phyloP scores from a whole-genome alignment of 2,329 filamentous ascomycete genomes.

The Fusarium graminum region DNA sequence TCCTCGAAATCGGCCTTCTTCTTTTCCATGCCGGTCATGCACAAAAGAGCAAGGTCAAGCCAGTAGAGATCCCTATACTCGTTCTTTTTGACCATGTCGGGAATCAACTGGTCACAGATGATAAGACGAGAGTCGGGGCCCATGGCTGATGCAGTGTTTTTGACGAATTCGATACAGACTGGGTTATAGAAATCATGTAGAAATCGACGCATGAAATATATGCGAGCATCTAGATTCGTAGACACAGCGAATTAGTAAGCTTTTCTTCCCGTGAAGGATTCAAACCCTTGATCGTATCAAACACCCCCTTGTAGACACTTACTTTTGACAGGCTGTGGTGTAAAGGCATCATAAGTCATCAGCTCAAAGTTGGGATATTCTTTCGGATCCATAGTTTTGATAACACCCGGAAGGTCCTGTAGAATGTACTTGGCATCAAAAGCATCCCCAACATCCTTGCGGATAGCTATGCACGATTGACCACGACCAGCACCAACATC shows the following conservation, averaged over 20 bases:
- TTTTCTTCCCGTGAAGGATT: not conserved
- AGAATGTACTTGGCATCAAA: constrained; percentile 50
- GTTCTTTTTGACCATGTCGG: constrained; percentile 48
- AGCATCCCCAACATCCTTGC: constrained; percentile 40
- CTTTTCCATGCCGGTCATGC: constrained; percentile 53
- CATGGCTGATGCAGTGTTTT: constrained; percentile 51
- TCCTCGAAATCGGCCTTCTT: constrained; percentile 49
- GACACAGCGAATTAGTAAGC: not conserved
- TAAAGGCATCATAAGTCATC: constrained; percentile 45
- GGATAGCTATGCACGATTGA: constrained; percentile 51
- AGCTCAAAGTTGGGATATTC: constrained; percentile 47
- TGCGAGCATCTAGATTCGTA: constrained; percentile 47
- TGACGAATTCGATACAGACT: constrained; percentile 51
- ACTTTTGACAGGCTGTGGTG: constrained; percentile 43
- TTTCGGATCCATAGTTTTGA: constrained; percentile 36
- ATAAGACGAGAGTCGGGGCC: constrained; percentile 52
- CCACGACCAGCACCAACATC: constrained; percentile 52
- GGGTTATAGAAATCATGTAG: constrained; percentile 52
- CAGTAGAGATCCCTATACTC: constrained; percentile 50
- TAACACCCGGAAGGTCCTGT: constrained; percentile 54
- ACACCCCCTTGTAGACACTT: not conserved
- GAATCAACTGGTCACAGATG: constrained; percentile 54
- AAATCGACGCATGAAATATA: constrained; percentile 53
- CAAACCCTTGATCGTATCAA: rapidly evolving
- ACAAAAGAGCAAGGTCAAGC: constrained; percentile 51